Conservation (phyloP, 129 eudicot genomes). For the Tagetes patula region DNA sequence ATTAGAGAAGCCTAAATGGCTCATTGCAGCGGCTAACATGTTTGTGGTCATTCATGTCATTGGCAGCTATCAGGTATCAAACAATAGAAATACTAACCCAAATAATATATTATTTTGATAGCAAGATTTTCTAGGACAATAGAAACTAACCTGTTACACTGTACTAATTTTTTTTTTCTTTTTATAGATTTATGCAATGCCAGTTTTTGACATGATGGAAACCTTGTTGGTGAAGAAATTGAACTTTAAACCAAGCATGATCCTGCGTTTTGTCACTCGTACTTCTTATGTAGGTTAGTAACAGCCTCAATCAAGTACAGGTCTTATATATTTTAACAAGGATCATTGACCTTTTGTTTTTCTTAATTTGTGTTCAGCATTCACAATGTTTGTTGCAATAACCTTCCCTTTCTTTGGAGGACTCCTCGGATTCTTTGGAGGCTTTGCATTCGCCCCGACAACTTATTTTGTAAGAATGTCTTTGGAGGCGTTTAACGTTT, state of each 20-base stretch:
- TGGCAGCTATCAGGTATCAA: conserved; percentile 69
- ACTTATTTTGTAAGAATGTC: conserved; percentile 54
- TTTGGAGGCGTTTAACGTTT: not conserved
- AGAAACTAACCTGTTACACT: not conserved
- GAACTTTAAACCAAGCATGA: conserved; percentile 49
- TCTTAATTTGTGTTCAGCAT: conserved; percentile 36
- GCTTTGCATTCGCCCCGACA: conserved; percentile 69
- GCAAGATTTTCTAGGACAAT: not conserved
- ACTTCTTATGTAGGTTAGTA: conserved; percentile 60
- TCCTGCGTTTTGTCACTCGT: conserved; percentile 58
- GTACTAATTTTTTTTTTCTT: not conserved
- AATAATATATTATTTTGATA: not conserved
- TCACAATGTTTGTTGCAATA: conserved; percentile 68
- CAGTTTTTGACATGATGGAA: conserved; percentile 80
- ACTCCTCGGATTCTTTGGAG: conserved; percentile 66
- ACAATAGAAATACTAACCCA: not conserved
- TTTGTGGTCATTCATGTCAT: conserved; percentile 72
- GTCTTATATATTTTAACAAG: not conserved
- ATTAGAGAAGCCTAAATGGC: conserved; percentile 60
- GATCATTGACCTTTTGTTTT: not conserved
- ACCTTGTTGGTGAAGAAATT: conserved; percentile 60
- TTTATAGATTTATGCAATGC: conserved; percentile 71
- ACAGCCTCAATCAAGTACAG: conserved; percentile 7
- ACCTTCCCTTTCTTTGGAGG: conserved; percentile 66
- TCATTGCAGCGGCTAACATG: conserved; percentile 69